phyloP scores from a whole-genome alignment of 140 eudicot species.

The Flaveria floridana region DNA sequence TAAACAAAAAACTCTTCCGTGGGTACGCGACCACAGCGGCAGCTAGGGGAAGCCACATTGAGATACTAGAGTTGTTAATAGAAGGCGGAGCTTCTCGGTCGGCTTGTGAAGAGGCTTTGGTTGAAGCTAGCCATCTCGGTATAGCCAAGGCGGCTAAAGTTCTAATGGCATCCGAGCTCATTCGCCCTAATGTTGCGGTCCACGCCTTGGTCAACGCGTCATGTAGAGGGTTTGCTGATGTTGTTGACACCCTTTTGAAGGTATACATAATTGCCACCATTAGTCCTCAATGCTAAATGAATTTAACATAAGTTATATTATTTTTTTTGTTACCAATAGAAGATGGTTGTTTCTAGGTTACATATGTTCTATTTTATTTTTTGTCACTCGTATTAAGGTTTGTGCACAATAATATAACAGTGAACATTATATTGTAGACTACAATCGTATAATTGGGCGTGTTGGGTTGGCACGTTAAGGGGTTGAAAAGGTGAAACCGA shows the following conservation, averaged over 20 bases:
- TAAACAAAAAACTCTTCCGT: conserved; percentile 67
- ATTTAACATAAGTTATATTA: too few relatives aligned
- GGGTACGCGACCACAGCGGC: conserved; percentile 86
- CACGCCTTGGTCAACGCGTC: conserved; percentile 80
- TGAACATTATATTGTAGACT: too few relatives aligned
- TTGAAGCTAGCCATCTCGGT: conserved; percentile 80
- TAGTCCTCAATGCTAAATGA: too few relatives aligned
- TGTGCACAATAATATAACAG: too few relatives aligned
- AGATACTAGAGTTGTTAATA: conserved; percentile 58
- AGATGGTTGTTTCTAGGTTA: too few relatives aligned
- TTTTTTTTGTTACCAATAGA: too few relatives aligned
- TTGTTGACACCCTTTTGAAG: conserved; percentile 72
- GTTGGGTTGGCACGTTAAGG: too few relatives aligned
- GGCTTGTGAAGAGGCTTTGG: conserved; percentile 83
- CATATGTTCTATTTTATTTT: too few relatives aligned
- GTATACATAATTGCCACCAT: conserved; percentile 30
- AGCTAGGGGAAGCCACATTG: conserved; percentile 65
- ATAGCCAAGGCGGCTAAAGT: conserved; percentile 53
- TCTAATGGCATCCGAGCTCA: conserved; percentile 63
- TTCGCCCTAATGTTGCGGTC: conserved; percentile 67
- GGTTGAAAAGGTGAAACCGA: too few relatives aligned
- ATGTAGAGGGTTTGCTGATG: conserved; percentile 67
- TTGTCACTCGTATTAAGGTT: too few relatives aligned
- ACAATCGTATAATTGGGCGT: too few relatives aligned
- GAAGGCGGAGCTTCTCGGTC: conserved; percentile 59